Percentiles rank a stretch among this genome's conserved stretches.
These are phyloP conservation scores for Podila minutissima DNA, from an alignment of 192 early-diverging fungal genomes.

Conservation along the genomic window DNA sequence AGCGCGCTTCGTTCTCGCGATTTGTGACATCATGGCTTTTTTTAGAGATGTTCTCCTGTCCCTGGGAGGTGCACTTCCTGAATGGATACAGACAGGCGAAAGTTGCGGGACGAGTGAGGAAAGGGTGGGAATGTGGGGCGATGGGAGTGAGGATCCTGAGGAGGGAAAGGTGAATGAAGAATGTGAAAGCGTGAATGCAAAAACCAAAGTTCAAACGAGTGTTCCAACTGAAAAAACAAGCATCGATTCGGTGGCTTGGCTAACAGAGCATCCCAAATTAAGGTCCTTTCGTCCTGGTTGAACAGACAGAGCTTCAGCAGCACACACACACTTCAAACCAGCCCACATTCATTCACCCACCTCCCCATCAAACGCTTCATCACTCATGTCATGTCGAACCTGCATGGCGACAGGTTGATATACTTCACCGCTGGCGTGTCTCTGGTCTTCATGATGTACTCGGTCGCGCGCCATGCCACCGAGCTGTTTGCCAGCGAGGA, in stretches of 20 bases:
- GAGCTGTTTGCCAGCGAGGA: constrained; percentile 42
- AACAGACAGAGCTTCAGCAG: neutral
- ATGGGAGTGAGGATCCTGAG: too few species aligned
- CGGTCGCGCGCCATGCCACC: constrained; percentile 46
- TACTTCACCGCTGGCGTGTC: constrained; percentile 50
- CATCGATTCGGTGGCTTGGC: too few species aligned
- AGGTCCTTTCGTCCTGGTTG: neutral
- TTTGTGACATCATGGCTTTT: constrained; percentile 20
- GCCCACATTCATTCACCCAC: neutral
- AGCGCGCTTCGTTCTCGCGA: constrained; percentile 40
- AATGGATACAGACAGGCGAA: neutral
- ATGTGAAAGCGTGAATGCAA: too few species aligned
- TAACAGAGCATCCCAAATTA: neutral
- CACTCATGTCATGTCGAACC: constrained; percentile 24
- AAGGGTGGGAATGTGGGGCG: too few species aligned
- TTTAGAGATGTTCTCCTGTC: neutral
- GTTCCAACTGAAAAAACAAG: too few species aligned
- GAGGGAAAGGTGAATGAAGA: too few species aligned
- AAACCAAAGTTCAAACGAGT: too few species aligned
- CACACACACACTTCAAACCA: neutral
- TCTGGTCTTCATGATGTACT: constrained; percentile 51
- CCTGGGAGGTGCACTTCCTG: neutral
- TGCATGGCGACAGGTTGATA: constrained; percentile 42
- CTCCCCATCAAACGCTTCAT: neutral
- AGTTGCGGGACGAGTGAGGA: too few species aligned